Evolutionary conservation across 306 rosid species (phyloP).

Genomic region (Inga laurina): DNA sequence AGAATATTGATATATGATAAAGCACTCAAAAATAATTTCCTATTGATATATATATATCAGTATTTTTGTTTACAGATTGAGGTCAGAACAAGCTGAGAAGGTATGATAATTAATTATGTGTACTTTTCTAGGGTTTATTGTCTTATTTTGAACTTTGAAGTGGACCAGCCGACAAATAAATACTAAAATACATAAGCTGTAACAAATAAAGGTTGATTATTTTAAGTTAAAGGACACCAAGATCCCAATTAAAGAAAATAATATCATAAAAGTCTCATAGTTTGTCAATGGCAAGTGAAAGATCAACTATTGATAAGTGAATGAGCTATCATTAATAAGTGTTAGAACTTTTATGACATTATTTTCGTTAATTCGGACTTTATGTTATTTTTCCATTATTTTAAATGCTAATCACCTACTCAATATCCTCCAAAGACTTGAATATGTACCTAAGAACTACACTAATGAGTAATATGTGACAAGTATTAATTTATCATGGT

Average conservation of each 20-base stretch:
- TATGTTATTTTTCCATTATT: no score
- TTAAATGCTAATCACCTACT: no score
- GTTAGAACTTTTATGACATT: no score
- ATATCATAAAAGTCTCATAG: no score
- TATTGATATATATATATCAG: not conserved
- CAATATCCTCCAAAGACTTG: not conserved
- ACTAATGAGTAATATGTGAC: not conserved
- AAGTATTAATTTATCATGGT: not conserved
- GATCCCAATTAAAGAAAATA: no score
- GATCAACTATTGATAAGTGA: no score
- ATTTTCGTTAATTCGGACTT: no score
- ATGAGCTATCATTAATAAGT: no score
- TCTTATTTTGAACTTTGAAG: slow-evolving; percentile 41
- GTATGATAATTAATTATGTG: not conserved
- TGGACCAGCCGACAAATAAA: slow-evolving; percentile 19
- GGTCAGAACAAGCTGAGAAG: slow-evolving; percentile 20
- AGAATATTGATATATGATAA: not conserved
- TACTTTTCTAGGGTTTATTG: slow-evolving; percentile 35
- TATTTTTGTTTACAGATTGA: not conserved
- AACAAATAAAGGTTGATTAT: not conserved
- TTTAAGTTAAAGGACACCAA: no score
- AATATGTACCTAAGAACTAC: not conserved
- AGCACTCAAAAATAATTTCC: not conserved
- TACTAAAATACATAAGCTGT: not conserved
- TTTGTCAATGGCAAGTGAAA: no score